These are phyloP conservation scores for Symbiodinium pilosum DNA, from an alignment of 73 alveolate genomes.

Conservation along the genomic window DNA sequence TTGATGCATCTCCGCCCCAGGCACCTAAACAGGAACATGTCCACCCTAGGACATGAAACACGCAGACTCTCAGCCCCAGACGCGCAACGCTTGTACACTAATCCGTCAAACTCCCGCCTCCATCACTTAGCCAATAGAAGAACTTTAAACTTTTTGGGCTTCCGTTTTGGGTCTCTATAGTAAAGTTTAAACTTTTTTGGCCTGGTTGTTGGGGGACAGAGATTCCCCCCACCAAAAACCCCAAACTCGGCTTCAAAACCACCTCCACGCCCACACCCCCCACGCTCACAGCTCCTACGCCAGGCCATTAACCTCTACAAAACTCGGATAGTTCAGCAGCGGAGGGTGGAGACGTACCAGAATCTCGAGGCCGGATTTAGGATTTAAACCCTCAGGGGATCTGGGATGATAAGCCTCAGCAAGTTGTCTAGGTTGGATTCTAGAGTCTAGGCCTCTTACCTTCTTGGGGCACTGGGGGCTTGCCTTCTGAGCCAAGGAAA, in stretches of 20 bases:
- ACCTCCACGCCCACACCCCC: background rate
- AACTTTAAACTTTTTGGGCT: background rate
- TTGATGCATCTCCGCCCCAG: too few relatives aligned
- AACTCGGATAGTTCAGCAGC: conserved; percentile 75
- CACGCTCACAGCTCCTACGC: background rate
- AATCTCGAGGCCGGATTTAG: conserved; percentile 1
- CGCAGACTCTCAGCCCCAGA: background rate
- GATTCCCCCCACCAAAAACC: background rate
- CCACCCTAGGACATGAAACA: too few relatives aligned
- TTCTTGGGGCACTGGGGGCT: background rate
- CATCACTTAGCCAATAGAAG: too few relatives aligned
- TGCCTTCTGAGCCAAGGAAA: background rate
- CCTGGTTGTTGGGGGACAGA: too few relatives aligned
- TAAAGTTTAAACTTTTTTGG: too few relatives aligned
- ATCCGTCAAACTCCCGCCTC: too few relatives aligned
- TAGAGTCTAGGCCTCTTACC: background rate
- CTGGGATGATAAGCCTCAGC: too few relatives aligned
- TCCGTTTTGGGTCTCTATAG: background rate
- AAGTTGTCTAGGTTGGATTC: too few relatives aligned
- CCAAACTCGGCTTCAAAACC: background rate
- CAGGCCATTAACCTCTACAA: conserved; percentile 86
- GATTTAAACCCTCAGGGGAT: too few relatives aligned
- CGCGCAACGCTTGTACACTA: background rate
- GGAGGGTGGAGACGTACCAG: conserved; percentile 68
- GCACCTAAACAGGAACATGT: too few relatives aligned